Conservation (phyloP, 1,284 basidiomycete species). For the Peniophora sp. region DNA sequence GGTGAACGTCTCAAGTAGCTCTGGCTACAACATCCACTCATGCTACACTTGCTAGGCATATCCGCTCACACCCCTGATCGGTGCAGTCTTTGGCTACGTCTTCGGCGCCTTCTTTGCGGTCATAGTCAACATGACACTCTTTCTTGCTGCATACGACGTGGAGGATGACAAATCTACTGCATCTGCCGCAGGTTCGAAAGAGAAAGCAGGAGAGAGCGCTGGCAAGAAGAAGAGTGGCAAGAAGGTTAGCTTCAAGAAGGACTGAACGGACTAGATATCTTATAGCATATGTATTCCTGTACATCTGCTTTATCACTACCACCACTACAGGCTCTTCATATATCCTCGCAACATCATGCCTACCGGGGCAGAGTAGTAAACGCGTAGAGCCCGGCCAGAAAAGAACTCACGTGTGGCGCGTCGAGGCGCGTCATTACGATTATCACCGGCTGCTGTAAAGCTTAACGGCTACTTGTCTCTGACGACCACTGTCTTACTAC, state of each 20-base stretch:
- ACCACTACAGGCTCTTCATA: no score
- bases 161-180: background rate
- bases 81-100: slow-evolving; percentile 63
- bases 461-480: no score
- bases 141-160: slow-evolving; percentile 8
- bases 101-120: slow-evolving; percentile 53
- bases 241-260: no score
- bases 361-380: no score
- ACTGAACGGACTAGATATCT: no score
- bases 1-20: slow-evolving; percentile 35
- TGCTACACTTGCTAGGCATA: slow-evolving; percentile 49
- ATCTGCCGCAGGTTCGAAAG: no score
- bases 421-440: background rate
- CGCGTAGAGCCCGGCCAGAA: slow-evolving; percentile 5
- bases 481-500: background rate
- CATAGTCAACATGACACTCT: slow-evolving; percentile 8
- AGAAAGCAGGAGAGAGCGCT: no score
- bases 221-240: no score
- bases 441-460: no score
- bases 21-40: slow-evolving; percentile 2
- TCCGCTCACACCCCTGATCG: slow-evolving; percentile 71
- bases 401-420: background rate
- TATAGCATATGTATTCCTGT: no score
- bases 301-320: no score
- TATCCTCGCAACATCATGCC: no score